phyloP scores from a whole-genome alignment of 305 asterid species.

The Solanum hybrid region DNA sequence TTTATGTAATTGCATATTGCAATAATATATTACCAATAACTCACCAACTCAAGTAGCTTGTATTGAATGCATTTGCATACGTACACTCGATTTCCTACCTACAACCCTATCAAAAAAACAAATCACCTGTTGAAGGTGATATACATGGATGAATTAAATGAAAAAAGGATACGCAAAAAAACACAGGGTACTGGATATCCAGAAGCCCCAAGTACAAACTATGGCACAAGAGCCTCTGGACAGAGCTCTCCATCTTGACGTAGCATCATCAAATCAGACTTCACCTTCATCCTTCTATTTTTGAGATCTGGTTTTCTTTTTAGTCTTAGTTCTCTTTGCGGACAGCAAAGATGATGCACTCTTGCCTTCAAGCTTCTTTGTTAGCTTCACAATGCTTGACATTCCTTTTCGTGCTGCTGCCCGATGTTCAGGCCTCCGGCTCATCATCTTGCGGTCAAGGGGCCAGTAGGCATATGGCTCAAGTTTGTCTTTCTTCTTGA shows the following conservation, averaged over 20 bases:
- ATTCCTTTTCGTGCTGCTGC: constrained; percentile 87
- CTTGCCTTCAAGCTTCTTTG: constrained; percentile 80
- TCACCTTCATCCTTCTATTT: background rate
- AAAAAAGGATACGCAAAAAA: background rate
- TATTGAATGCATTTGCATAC: background rate
- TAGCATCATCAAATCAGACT: background rate
- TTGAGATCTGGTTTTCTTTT: constrained; percentile 12
- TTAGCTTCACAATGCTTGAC: constrained; percentile 69
- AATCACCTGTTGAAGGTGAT: background rate
- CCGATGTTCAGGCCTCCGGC: constrained; percentile 81
- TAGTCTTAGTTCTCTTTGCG: constrained; percentile 23
- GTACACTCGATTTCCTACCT: background rate
- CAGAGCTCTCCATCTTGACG: background rate
- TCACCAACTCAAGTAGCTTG: background rate
- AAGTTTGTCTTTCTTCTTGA: constrained; percentile 76
- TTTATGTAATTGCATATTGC: background rate
- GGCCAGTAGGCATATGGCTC: constrained; percentile 99
- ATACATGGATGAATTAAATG: background rate
- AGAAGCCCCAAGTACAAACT: background rate
- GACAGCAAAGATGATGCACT: constrained; percentile 65
- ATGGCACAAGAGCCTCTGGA: background rate
- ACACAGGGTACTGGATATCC: background rate
- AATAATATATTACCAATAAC: background rate
- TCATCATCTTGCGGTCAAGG: constrained; percentile 92
- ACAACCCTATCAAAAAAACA: background rate